Base-by-base conservation (phyloP, 495 filamentous ascomycete species). In the Apodospora peruviana region DNA sequence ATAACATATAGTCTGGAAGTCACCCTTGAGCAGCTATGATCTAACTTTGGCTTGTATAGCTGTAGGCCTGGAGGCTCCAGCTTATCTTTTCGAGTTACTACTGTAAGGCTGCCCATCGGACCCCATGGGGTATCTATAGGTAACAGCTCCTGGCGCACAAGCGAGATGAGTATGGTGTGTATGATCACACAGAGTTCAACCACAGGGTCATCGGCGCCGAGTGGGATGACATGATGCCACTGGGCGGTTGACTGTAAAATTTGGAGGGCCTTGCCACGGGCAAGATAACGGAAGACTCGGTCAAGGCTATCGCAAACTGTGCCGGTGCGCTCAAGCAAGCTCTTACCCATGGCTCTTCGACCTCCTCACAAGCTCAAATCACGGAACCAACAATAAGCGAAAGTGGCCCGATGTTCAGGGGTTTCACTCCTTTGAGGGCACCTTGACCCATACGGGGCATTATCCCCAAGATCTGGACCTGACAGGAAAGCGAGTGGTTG, bases 151-250 rank as follows among this genome's bases (percentile, higher is more conserved):
- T n/a, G n/a, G n/a, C n/a, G n/a, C n/a, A n/a, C n/a, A n/a, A n/a
- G n/a, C n/a, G n/a, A n/a, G n/a, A 77, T 53, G 67, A 64, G 52
- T 76, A 83, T 58, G 71, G 77, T 41, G 74, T 84, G 4, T 76
- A 78, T 41, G 66, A 76, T 45, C 74, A 78, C 46, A 39, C 79
- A 10, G 74, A 75, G 40, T 40, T 69, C 20, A 50, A 54, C 19
- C 62, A 66, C 23, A 54, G 49, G 39, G 66, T 67, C 2, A 32
- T 56, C 2, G 58, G 55, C 4, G 60, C 60, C 7, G 59, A 56
- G 60, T 68, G 64, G 62, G 48, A 62, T 32, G 62, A 67, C 44
- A n/a, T 16, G 17, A n/a, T n/a, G n/a, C n/a, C n/a, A 10, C 12
- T 0, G 43, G 43, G 1, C 21, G 10, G 22, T 47, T 32, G 44